Conservation (phyloP, 352 stramenopile species). For the Pythium pyrilobum region DNA sequence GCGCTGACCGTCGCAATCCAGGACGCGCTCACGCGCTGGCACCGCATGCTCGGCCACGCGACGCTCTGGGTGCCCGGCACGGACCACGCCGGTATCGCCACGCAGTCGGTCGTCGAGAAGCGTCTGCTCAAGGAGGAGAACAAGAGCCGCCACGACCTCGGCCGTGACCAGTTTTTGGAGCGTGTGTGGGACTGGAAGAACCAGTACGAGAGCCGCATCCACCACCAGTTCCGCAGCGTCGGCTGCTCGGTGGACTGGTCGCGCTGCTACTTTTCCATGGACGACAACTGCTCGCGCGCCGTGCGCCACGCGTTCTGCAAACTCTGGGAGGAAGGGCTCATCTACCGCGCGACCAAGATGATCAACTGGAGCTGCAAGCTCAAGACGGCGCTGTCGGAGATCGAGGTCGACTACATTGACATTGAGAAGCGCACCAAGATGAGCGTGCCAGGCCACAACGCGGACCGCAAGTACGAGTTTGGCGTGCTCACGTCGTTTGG, state of each 20-base stretch:
- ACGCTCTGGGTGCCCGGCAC: slow-evolving; percentile 97
- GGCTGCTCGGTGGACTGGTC: slow-evolving; percentile 97
- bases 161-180: slow-evolving; percentile 92
- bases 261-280: slow-evolving; percentile 99
- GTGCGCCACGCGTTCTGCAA: slow-evolving; percentile 97
- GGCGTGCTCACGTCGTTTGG: slow-evolving; percentile 97
- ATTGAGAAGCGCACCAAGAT: slow-evolving; percentile 96
- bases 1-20: slow-evolving; percentile 97
- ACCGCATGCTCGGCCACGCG: slow-evolving; percentile 97
- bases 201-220: slow-evolving; percentile 82
- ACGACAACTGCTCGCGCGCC: slow-evolving; percentile 95
- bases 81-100: slow-evolving; percentile 99
- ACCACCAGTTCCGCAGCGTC: slow-evolving; percentile 87
- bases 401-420: slow-evolving; percentile 99
- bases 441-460: slow-evolving; percentile 94
- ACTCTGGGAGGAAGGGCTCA: slow-evolving; percentile 89
- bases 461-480: slow-evolving; percentile 98
- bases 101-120: slow-evolving; percentile 89
- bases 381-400: slow-evolving; percentile 94
- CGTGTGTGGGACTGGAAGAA: slow-evolving; percentile 98
- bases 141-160: slow-evolving; percentile 84
- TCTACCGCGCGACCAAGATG: slow-evolving; percentile 97
- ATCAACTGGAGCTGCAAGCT: slow-evolving; percentile 99
- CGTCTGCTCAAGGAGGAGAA: slow-evolving; percentile 78
- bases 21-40: slow-evolving; percentile 96